A percentile compares a stretch with the other conserved stretches of the same genome.
Evolutionary conservation across 176 grass and related monocot genomes (phyloP).

Genomic region (Saccharum officinarum): DNA sequence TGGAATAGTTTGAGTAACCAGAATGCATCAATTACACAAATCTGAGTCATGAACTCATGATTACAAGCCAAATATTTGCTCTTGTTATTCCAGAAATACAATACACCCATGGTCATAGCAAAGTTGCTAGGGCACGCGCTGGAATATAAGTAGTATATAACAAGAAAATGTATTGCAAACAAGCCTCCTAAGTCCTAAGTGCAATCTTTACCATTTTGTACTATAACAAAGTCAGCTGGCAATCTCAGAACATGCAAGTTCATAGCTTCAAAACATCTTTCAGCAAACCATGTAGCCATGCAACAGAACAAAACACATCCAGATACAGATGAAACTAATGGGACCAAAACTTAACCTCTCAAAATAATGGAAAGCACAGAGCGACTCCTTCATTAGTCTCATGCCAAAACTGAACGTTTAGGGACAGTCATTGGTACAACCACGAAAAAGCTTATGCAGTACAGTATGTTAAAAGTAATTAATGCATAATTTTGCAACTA

Average conservation of each 20-base stretch:
- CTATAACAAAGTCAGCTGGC: too few species aligned
- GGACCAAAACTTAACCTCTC: background rate
- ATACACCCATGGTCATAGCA: background rate
- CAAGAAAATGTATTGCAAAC: background rate
- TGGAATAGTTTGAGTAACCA: too few species aligned
- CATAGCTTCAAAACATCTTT: background rate
- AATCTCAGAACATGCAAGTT: background rate
- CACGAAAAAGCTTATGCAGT: background rate
- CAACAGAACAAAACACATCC: background rate
- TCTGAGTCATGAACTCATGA: too few species aligned
- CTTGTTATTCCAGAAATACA: too few species aligned
- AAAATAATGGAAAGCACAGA: background rate
- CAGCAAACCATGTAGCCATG: background rate
- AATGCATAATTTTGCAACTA: background rate
- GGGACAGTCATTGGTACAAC: background rate
- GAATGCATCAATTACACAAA: too few species aligned
- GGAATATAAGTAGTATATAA: background rate
- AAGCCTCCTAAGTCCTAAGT: background rate
- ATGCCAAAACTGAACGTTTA: background rate
- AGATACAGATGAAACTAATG: background rate
- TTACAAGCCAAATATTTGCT: too few species aligned
- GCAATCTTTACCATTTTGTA: background rate
- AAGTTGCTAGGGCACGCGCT: background rate
- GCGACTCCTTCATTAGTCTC: background rate
- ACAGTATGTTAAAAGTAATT: background rate